A percentile compares a stretch with the other conserved stretches of the same genome.
Evolutionary conservation across 768 basidiomycete species (phyloP).

Genomic region (Leccinum truebloodii): DNA sequence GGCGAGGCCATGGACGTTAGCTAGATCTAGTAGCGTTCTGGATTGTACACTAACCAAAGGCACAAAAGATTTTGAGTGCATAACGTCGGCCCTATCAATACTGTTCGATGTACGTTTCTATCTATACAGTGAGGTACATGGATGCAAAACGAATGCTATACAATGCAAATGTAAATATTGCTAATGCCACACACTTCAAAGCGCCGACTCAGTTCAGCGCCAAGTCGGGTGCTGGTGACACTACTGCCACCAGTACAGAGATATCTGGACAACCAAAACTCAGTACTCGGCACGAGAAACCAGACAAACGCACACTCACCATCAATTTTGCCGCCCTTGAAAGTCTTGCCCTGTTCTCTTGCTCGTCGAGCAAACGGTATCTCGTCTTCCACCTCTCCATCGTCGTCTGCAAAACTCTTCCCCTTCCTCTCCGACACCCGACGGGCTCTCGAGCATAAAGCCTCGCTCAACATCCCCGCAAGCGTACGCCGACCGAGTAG

Average conservation of each 20-base stretch:
- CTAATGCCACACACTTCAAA: conserved; percentile 13
- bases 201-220: conserved; percentile 15
- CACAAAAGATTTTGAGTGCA: conserved; percentile 3
- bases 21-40: conserved; percentile 35
- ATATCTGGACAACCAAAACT: conserved; percentile 46
- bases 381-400: conserved; percentile 43
- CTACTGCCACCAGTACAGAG: conserved; percentile 65
- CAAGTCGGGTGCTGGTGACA: conserved; percentile 45
- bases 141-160: conserved; percentile 27
- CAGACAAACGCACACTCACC: conserved; percentile 45
- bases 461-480: conserved; percentile 74
- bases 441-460: conserved; percentile 76
- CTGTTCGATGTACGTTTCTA: conserved; percentile 22
- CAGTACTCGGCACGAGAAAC: not conserved
- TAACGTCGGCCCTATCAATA: conserved; percentile 8
- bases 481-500: conserved; percentile 53
- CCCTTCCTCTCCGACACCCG: conserved; percentile 58
- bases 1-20: conserved; percentile 84
- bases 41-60: conserved; percentile 8
- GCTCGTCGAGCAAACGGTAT: conserved; percentile 87
- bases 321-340: conserved; percentile 83
- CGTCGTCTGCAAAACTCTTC: conserved; percentile 24
- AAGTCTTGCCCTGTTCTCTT: conserved; percentile 66
- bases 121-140: conserved; percentile 24
- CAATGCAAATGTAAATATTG: conserved; percentile 21